Evolutionary conservation across 192 early-diverging fungal genomes (phyloP).

Genomic region (Chytriomyces sp.): DNA sequence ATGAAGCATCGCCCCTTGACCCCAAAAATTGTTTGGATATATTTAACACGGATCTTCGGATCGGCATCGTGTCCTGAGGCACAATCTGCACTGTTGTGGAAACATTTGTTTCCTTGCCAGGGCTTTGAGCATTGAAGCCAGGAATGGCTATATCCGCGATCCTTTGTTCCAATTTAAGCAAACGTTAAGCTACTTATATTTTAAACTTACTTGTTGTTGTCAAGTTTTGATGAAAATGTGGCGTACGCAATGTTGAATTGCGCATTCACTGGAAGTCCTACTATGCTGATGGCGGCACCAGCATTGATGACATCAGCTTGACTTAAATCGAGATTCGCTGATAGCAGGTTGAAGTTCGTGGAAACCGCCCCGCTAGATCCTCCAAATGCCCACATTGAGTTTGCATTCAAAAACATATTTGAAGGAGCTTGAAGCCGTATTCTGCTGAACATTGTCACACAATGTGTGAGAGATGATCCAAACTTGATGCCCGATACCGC

Average conservation of each 20-base stretch:
- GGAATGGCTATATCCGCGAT: background rate
- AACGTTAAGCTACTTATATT: background rate
- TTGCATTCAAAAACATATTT: background rate
- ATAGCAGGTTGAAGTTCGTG: background rate
- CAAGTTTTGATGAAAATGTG: background rate
- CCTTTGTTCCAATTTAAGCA: no score
- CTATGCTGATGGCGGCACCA: background rate
- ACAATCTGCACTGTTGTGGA: background rate
- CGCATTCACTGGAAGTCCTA: background rate
- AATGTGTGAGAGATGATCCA: slow-evolving; percentile 7
- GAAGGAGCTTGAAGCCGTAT: slow-evolving; percentile 11
- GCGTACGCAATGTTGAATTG: background rate
- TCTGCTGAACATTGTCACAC: slow-evolving; percentile 10
- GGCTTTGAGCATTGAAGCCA: no score
- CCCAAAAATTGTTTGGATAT: background rate
- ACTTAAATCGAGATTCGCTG: background rate
- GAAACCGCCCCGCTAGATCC: background rate
- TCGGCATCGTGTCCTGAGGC: background rate
- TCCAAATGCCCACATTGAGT: background rate
- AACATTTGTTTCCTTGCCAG: no score
- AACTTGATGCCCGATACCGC: slow-evolving; percentile 15
- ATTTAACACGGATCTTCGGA: background rate
- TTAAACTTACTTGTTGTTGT: background rate
- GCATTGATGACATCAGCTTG: background rate
- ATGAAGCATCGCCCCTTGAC: no score